Percentiles rank a stretch among this genome's conserved stretches.
Conservation (phyloP, 1,139 yeast species). For the Hemisphaericaspora xylanilytica region DNA sequence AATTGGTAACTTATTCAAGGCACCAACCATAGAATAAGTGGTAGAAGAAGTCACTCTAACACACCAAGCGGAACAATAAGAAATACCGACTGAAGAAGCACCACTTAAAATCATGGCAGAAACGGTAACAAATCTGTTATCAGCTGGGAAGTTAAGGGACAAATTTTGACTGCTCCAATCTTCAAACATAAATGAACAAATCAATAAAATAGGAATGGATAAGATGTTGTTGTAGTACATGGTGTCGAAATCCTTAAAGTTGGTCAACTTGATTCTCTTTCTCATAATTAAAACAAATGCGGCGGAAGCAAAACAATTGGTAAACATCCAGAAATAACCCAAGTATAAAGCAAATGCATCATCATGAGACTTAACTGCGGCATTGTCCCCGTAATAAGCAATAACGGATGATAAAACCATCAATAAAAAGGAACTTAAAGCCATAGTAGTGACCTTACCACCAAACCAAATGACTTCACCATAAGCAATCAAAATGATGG, state of each 20-base stretch:
- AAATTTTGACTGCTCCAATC: slow-evolving; percentile 89
- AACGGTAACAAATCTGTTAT: slow-evolving; percentile 62
- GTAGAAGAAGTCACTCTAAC: slow-evolving; percentile 98
- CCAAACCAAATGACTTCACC: slow-evolving; percentile 99
- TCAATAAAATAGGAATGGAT: slow-evolving; percentile 81
- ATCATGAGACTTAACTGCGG: slow-evolving; percentile 34
- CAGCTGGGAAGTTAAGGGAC: slow-evolving; percentile 72
- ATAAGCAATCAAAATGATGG: slow-evolving; percentile 93
- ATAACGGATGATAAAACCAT: slow-evolving; percentile 93
- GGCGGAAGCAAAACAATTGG: slow-evolving; percentile 92
- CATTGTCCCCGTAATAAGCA: slow-evolving; percentile 89
- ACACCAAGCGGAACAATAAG: slow-evolving; percentile 99
- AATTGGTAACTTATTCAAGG: slow-evolving; percentile 95
- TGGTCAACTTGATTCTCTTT: slow-evolving; percentile 94
- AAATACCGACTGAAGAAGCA: slow-evolving; percentile 90
- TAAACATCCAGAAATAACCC: slow-evolving; percentile 96
- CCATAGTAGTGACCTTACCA: slow-evolving; percentile 87
- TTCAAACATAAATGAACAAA: slow-evolving; percentile 75
- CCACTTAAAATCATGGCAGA: slow-evolving; percentile 90
- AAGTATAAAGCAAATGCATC: slow-evolving; percentile 54
- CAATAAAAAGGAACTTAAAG: slow-evolving; percentile 78
- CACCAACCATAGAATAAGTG: slow-evolving; percentile 98
- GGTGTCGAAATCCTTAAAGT: slow-evolving; percentile 96
- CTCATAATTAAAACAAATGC: slow-evolving; percentile 92
- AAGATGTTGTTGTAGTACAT: slow-evolving; percentile 96